Base-by-base conservation (phyloP, 306 rosid species). In the Neltuma alba region DNA sequence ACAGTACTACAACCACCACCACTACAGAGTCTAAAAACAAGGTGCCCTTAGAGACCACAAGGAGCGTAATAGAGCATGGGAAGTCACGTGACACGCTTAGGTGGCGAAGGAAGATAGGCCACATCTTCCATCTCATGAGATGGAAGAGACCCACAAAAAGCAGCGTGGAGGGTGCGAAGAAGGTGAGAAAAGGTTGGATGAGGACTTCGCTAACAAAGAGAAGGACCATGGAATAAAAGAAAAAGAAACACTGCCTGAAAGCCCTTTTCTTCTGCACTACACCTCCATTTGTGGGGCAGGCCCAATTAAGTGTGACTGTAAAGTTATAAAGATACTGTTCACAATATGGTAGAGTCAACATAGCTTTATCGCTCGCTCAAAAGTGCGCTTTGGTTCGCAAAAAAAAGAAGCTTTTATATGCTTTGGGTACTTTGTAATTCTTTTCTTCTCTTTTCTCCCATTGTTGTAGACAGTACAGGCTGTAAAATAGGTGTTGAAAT, bases 21-120 rank as follows among this genome's bases (percentile, higher is more conserved):
- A 21, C 72, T 78, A 85, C 55, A 8, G 88, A 75, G 37, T 86
- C 93, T 28, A 88, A 31, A 18, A 79, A 62, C 71, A 86, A 83
- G 84, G 83, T 83, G 66, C 41, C 66, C n/a, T 76, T 71, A 83
- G 87, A 82, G 87, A 83, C 80, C 85, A 66, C 50, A 12, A 94
- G 87, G 92, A 93, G 88, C 70, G 97, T 93, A 87, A 89, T 93
- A 85, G 99, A 95, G 86, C 96, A 86, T 44, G 93, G 88, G 55
- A 91, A 88, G 83, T 82, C 93, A 80, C 92, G 92, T 40, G 85
- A 88, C 25, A 47, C 77, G 10, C 83, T 93, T n/a, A 90, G 97
- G 90, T 96, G 99, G 99, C 92, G 89, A 54, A 96, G 91, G 93
- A 79, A 96, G 87, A 89, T 96, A 11, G 94, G 99, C 0, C 97